Conservation (phyloP, 257 asterid species). For the Leonotis leonurus region DNA sequence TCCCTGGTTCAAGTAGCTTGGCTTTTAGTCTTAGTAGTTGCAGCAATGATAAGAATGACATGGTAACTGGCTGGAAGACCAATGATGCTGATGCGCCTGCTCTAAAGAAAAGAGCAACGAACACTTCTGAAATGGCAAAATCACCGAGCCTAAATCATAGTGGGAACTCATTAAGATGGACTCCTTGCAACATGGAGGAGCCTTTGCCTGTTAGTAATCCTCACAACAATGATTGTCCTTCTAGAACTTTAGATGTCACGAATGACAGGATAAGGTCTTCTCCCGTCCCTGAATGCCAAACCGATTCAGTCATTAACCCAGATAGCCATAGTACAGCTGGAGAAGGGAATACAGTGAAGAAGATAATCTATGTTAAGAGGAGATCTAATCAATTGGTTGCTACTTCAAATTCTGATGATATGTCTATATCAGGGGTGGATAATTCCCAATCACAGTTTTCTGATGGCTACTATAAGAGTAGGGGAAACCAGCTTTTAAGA, state of each 20-base stretch:
- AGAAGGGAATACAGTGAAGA: slow-evolving; percentile 39
- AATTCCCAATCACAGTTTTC: slow-evolving; percentile 37
- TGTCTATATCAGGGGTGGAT: slow-evolving; percentile 23
- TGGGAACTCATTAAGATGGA: slow-evolving; percentile 25
- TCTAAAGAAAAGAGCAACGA: slow-evolving; percentile 16
- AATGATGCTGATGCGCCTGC: slow-evolving; percentile 21
- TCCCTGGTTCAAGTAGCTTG: slow-evolving; percentile 35
- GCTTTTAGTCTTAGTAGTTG: slow-evolving; percentile 27
- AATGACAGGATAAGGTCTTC: slow-evolving; percentile 30
- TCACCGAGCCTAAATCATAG: slow-evolving; percentile 18
- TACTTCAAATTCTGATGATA: slow-evolving; percentile 39
- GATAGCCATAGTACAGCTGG: slow-evolving; percentile 34
- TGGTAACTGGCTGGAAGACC: slow-evolving; percentile 25
- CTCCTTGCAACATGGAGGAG: slow-evolving; percentile 20
- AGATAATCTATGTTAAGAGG: slow-evolving; percentile 55
- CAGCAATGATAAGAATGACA: slow-evolving; percentile 27
- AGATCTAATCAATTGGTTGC: slow-evolving; percentile 81
- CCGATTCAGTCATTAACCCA: slow-evolving; percentile 33
- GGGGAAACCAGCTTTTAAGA: slow-evolving; percentile 81
- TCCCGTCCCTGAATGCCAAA: slow-evolving; percentile 29
- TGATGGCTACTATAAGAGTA: slow-evolving; percentile 74
- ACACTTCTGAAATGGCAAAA: slow-evolving; percentile 34
- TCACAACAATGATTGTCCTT: too few species aligned
- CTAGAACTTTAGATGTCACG: too few species aligned
- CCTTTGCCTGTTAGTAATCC: too few species aligned